These are phyloP conservation scores for Teunomyces stri DNA, from an alignment of 805 yeast species.

Conservation along the genomic window DNA sequence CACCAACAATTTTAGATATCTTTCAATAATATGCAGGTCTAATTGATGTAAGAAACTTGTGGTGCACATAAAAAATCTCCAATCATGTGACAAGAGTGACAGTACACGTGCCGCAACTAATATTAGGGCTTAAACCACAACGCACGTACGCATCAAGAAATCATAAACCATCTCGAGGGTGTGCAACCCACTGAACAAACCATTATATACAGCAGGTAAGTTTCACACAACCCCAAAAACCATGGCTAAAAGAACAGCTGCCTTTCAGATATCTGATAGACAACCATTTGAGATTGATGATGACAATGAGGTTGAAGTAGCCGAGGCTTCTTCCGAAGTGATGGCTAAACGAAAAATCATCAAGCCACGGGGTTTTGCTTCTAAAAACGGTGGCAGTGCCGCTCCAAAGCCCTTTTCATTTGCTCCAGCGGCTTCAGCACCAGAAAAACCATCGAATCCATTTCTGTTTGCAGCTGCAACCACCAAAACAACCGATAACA, in stretches of 20 bases:
- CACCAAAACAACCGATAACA: neutral
- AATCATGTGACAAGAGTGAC: neutral
- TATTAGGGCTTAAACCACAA: neutral
- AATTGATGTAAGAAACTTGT: neutral
- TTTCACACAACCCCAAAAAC: neutral
- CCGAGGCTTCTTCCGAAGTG: slow-evolving; percentile 57
- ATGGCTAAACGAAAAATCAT: slow-evolving; percentile 71
- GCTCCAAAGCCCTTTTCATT: slow-evolving; percentile 1
- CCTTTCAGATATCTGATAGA: slow-evolving; percentile 61
- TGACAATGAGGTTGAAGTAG: slow-evolving; percentile 23
- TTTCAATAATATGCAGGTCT: neutral
- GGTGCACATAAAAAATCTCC: neutral
- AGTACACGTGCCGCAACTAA: neutral
- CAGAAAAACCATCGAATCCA: neutral
- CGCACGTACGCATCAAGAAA: neutral
- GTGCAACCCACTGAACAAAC: no score
- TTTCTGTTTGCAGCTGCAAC: slow-evolving; percentile 3
- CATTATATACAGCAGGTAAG: neutral
- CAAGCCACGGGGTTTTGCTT: slow-evolving; percentile 35
- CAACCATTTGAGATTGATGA: slow-evolving; percentile 37
- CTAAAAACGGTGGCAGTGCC: neutral
- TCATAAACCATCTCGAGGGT: no score
- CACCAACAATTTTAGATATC: neutral
- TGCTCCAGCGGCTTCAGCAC: neutral
- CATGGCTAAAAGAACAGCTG: slow-evolving; percentile 71